Base-by-base conservation (phyloP, 148 eudicot genomes). In the Heliamphora exappendiculata region DNA sequence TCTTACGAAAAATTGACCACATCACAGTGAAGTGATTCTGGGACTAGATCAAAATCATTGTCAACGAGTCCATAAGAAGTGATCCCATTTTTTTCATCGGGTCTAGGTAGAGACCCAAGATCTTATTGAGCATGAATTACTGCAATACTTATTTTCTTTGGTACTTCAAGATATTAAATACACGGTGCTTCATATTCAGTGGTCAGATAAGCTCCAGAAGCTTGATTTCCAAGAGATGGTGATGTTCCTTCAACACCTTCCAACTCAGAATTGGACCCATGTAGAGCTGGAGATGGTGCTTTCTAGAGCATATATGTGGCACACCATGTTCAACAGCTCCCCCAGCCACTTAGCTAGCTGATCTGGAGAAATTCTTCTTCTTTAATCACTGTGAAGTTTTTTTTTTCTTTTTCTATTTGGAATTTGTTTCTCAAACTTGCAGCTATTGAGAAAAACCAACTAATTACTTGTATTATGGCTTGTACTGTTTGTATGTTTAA, bases 211-310 rank as follows among this genome's bases (percentile, higher is more conserved):
- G 85, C 90, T 95, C 55, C 87, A 41, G 81, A 88, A 88, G 87
- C 97, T 92, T 41, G 99, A 95, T 65, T 95, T 95, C 82, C 99
- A 91, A 60, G 99, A 93, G 79, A 91, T 95, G 97, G 96, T 95
- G 39, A 92, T 92, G 99, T 91, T 91, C 81, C 96, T 95, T 73
- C 97, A 95, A 84, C 97, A 92, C 80, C 88, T 92, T 10, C 97
- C 98, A 2, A 94, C 97, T 28, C 84, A 86, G 26, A 94, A 85
- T 64, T 94, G 98, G 98, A 84, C 82, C 60, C 89, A 92, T 75
- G 80, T 86, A 54, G 97, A 92, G 76, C 87, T 94, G 19, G 98
- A 92, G 84, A 87, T 91, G 91, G 98, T 94, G 72, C 98, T 94
- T 81, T 94, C 98, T 5, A 81, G 89, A 81, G 98, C 98, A 62